Evolutionary conservation across 2,329 filamentous ascomycete genomes (phyloP).

Genomic region (Ceratocystis harringtonii): DNA sequence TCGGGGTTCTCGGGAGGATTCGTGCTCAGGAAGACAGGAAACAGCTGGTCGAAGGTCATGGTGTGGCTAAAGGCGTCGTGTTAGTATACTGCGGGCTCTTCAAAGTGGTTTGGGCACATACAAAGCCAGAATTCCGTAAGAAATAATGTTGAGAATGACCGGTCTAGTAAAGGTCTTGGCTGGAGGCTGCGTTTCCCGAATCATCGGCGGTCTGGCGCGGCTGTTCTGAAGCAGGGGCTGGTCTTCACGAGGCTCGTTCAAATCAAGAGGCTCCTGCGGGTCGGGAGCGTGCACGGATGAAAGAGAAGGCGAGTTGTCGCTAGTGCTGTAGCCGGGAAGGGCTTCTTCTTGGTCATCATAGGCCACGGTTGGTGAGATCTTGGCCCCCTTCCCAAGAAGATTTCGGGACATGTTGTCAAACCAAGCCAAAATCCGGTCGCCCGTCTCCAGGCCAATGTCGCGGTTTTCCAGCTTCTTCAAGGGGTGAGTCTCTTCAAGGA

Average conservation of each 20-base stretch:
- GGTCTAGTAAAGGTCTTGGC: slow-evolving; percentile 63
- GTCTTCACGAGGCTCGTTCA: slow-evolving; percentile 21
- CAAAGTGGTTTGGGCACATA: slow-evolving; percentile 28
- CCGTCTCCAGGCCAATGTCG: slow-evolving; percentile 63
- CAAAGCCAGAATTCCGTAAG: slow-evolving; percentile 89
- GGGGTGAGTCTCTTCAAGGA: slow-evolving; percentile 86
- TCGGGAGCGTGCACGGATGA: slow-evolving; percentile 22
- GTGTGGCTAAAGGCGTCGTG: slow-evolving; percentile 52
- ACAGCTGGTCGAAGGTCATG: slow-evolving; percentile 87
- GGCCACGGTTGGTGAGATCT: not conserved
- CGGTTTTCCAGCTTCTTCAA: slow-evolving; percentile 55
- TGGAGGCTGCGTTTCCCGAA: slow-evolving; percentile 19
- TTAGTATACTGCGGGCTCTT: not conserved
- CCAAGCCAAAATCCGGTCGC: slow-evolving; percentile 49
- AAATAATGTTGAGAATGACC: slow-evolving; percentile 73
- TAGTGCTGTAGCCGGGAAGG: slow-evolving; percentile 54
- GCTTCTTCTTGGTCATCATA: slow-evolving; percentile 36
- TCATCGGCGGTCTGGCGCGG: not conserved
- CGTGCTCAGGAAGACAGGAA: slow-evolving; percentile 82
- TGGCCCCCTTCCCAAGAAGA: not conserved
- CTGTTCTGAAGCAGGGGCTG: slow-evolving; percentile 9
- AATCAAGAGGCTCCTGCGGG: slow-evolving; percentile 26
- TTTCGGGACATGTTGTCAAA: slow-evolving; percentile 21
- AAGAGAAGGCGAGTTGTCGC: slow-evolving; percentile 39
- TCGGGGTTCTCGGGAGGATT: slow-evolving; percentile 33